Evolutionary conservation across 1,139 yeast genomes (phyloP).

Genomic region (Pichia sorboxylosa): DNA sequence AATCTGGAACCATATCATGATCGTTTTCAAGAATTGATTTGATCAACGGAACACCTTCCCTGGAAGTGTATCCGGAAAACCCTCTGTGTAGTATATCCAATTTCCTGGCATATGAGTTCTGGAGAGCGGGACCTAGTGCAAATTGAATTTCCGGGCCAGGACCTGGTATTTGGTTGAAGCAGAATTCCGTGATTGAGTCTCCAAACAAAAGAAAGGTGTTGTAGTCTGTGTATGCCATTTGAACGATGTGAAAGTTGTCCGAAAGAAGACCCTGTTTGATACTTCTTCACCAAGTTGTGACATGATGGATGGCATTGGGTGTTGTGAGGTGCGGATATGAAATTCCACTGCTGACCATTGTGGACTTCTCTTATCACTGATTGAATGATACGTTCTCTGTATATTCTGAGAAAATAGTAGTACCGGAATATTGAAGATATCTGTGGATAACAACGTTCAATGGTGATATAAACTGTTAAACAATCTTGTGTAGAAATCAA

Average conservation of each 20-base stretch:
- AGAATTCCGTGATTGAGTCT: conserved; percentile 55
- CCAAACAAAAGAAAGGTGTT: conserved; percentile 50
- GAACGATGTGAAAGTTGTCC: too few species aligned
- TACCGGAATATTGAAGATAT: too few species aligned
- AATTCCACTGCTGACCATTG: too few species aligned
- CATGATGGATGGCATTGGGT: too few species aligned
- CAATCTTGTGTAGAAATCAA: background rate
- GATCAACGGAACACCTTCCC: conserved; percentile 36
- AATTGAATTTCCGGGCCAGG: conserved; percentile 23
- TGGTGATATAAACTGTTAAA: background rate
- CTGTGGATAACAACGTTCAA: background rate
- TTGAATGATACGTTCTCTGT: too few species aligned
- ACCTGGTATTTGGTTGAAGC: conserved; percentile 26
- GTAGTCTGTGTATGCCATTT: conserved; percentile 12
- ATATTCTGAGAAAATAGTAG: too few species aligned
- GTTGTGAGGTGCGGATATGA: too few species aligned
- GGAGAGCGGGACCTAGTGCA: conserved; percentile 41
- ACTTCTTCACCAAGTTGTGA: too few species aligned
- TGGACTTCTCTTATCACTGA: too few species aligned
- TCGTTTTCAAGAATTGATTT: conserved; percentile 39
- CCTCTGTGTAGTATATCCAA: conserved; percentile 53
- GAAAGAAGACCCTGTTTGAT: too few species aligned
- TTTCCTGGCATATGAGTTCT: conserved; percentile 37
- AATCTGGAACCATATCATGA: conserved; percentile 25
- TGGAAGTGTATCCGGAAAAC: conserved; percentile 48